Evolutionary conservation across 2,329 filamentous ascomycete genomes (phyloP), one percentile per base, ranked within the genome.

Genomic region (Ceratocystis cubensis): DNA sequence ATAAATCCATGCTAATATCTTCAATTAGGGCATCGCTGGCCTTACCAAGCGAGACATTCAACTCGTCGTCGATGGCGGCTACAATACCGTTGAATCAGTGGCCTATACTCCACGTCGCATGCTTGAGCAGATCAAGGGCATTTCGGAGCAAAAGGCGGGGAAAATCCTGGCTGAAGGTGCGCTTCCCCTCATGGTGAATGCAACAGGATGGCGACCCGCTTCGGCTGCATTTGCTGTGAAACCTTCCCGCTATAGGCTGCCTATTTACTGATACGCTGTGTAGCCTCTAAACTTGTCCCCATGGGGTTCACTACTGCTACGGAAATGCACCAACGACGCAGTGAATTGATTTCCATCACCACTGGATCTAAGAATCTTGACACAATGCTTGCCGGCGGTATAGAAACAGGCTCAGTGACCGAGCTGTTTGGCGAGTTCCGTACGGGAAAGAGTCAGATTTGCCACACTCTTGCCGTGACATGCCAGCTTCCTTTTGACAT

Each of bases 251-350:
- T 4, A 15, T 28, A 28, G 48, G 46, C 5, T n/a, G 3, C 13
- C 8, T 28, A 15, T 10, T 17, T 25, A 48, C 8, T 28, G 63
- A 62, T 66, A 70, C 53, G 65, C 20, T 41, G 17, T 71, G 41
- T 71, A 95, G 93, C 93, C 33, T 92, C 91, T 1, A 99, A 96
- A 76, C 83, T 97, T 64, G 94, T 99, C 0, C 94, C 94, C 0
- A 96, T 99, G 92, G 94, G 94, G 53, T 99, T 99, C 75, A 99
- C 95, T 1, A 99, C 94, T 0, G 94, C 94, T 2, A 99, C 94
- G 0, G 95, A 99, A 77, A 99, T 99, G 92, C 95, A 99, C 74
- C 90, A 93, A 72, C 88, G 94, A 70, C 86, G 95, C 75, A 96
- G 91, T 76, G 94, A 97, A 76, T 84, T 99, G 68, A 99, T 99